These are phyloP conservation scores for Hymenoscyphus fraxineus DNA, from an alignment of 2,329 filamentous ascomycete species.

Conservation along the genomic window DNA sequence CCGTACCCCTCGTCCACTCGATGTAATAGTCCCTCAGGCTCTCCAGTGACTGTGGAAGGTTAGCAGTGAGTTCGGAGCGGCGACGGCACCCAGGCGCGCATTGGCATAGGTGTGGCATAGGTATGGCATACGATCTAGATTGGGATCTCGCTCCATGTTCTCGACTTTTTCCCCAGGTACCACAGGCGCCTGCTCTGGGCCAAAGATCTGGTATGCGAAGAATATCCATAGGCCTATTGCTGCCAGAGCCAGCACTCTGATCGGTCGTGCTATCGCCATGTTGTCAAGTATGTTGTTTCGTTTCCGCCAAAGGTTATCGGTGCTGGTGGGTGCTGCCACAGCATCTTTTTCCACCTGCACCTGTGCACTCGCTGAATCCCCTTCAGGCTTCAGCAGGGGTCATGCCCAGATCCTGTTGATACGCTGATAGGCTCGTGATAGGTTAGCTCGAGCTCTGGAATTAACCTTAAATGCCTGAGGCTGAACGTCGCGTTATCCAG, in stretches of 20 bases:
- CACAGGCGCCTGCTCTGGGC: constrained; percentile 45
- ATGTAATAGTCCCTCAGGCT: constrained; percentile 73
- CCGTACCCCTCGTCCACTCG: constrained; percentile 75
- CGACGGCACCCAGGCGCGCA: constrained; percentile 34
- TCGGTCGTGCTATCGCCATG: constrained; percentile 83
- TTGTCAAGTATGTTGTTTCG: constrained; percentile 30
- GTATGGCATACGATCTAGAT: constrained; percentile 66
- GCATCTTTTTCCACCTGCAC: constrained; percentile 13
- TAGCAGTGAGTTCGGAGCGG: constrained; percentile 9
- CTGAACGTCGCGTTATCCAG: constrained; percentile 6
- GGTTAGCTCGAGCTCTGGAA: constrained; percentile 8
- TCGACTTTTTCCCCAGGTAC: constrained; percentile 44
- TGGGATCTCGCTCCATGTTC: constrained; percentile 75
- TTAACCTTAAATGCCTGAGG: neutral
- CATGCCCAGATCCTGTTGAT: neutral
- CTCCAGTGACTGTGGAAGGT: constrained; percentile 64
- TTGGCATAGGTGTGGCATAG: too few species aligned
- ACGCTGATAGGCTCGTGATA: constrained; percentile 9
- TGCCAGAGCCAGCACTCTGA: constrained; percentile 71
- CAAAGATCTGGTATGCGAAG: constrained; percentile 72
- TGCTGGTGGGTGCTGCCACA: neutral
- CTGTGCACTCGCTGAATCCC: constrained; percentile 8
- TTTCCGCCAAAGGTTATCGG: constrained; percentile 10
- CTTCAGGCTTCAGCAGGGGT: constrained; percentile 13
- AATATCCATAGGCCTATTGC: constrained; percentile 73